Conservation (phyloP, 495 filamentous ascomycete species). For the Clavariopsis aquatica region DNA sequence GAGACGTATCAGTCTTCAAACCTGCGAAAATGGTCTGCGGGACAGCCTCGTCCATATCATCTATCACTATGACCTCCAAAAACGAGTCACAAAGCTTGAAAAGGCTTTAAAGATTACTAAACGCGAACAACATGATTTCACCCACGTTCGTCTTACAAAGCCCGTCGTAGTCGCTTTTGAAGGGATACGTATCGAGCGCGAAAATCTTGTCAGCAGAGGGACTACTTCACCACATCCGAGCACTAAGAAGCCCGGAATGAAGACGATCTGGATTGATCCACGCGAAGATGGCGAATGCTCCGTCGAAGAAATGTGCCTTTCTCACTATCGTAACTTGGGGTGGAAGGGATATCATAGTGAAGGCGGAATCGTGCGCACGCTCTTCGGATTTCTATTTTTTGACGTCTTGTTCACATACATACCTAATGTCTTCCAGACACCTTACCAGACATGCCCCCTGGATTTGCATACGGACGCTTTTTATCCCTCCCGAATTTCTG, state of each 20-base stretch:
- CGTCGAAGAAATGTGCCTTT: slow-evolving; percentile 92
- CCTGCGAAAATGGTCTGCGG: slow-evolving; percentile 83
- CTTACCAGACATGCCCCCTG: slow-evolving; percentile 89
- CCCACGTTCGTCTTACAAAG: slow-evolving; percentile 72
- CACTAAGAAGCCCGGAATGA: slow-evolving; percentile 54
- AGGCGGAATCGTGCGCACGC: slow-evolving; percentile 82
- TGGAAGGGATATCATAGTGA: slow-evolving; percentile 96
- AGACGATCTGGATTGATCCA: slow-evolving; percentile 83
- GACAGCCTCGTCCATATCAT: slow-evolving; percentile 87
- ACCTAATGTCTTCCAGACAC: slow-evolving; percentile 94
- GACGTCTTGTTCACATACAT: slow-evolving; percentile 92
- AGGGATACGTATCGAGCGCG: slow-evolving; percentile 72
- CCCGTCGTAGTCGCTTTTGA: slow-evolving; percentile 72
- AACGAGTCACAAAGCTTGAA: slow-evolving; percentile 86
- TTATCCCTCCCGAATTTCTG: slow-evolving; percentile 77
- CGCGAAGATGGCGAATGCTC: slow-evolving; percentile 67
- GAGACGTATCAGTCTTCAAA: slow-evolving; percentile 74
- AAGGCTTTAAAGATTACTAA: slow-evolving; percentile 79
- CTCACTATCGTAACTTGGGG: slow-evolving; percentile 74
- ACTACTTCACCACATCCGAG: slow-evolving; percentile 35
- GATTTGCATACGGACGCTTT: slow-evolving; percentile 94
- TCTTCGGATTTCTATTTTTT: slow-evolving; percentile 91
- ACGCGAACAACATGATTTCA: slow-evolving; percentile 89
- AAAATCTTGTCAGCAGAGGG: background rate
- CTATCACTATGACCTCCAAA: slow-evolving; percentile 92